Evolutionary conservation across 768 basidiomycete genomes (phyloP).

Genomic region (Bullera alba): DNA sequence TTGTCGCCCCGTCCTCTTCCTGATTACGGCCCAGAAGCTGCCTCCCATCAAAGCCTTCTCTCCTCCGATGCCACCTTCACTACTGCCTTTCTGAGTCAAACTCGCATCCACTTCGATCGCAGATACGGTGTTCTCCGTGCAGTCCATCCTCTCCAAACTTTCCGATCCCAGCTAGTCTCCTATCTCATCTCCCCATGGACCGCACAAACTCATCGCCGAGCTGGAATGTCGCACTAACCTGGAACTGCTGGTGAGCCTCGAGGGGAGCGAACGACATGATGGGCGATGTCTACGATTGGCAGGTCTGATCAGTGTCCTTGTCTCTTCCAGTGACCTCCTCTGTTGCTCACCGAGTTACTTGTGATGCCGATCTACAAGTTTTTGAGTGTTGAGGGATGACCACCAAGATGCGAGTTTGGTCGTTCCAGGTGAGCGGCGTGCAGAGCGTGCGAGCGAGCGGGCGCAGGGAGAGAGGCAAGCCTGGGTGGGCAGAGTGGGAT

Average conservation of each 20-base stretch:
- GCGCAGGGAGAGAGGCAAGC: neutral
- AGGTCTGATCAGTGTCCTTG: neutral
- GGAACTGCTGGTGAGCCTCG: constrained; percentile 91
- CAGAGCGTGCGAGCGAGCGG: neutral
- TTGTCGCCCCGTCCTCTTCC: too few relatives aligned
- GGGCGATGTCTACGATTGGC: constrained; percentile 7
- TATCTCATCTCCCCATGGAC: too few relatives aligned
- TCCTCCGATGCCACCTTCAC: neutral
- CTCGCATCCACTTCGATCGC: too few relatives aligned
- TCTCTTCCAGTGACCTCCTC: neutral
- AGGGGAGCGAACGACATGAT: constrained; percentile 95
- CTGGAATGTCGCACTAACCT: constrained; percentile 54
- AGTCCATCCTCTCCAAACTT: too few relatives aligned
- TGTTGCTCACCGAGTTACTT: neutral
- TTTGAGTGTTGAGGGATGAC: neutral
- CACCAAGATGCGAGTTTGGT: neutral
- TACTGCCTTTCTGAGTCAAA: neutral
- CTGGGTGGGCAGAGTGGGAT: neutral
- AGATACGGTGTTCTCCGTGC: too few relatives aligned
- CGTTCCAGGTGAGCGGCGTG: neutral
- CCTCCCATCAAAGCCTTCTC: neutral
- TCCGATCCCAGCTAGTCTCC: too few relatives aligned
- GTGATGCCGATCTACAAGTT: neutral
- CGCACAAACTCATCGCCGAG: too few relatives aligned
- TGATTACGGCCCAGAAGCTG: neutral